Conservation (phyloP, 2,329 filamentous ascomycete genomes). For the Cercospora sojina region DNA sequence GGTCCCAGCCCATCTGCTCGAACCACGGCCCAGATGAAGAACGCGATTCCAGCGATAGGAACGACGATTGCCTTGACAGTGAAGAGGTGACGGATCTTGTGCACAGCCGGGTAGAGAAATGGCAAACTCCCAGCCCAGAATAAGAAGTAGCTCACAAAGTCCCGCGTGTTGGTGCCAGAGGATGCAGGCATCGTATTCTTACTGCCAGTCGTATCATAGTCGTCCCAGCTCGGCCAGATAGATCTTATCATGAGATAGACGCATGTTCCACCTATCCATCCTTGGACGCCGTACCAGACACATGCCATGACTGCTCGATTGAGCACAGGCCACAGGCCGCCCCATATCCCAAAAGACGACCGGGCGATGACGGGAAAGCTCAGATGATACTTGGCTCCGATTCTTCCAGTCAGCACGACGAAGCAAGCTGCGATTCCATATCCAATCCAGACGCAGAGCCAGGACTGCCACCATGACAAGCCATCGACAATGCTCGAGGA, state of each 20-base stretch:
- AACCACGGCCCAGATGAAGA: constrained; percentile 83
- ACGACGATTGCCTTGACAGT: constrained; percentile 86
- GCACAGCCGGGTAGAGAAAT: constrained; percentile 84
- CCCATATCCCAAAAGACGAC: constrained; percentile 15
- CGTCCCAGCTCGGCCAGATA: constrained; percentile 66
- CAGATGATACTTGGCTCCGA: constrained; percentile 16
- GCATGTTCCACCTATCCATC: constrained; percentile 13
- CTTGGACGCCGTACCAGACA: constrained; percentile 15
- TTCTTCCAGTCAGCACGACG: constrained; percentile 12
- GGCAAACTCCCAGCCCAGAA: constrained; percentile 82
- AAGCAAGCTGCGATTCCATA: constrained; percentile 14
- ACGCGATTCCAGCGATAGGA: constrained; percentile 76
- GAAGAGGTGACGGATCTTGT: constrained; percentile 87
- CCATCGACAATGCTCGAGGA: constrained; percentile 78
- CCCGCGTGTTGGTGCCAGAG: constrained; percentile 70
- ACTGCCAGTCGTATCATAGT: constrained; percentile 44
- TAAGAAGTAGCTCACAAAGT: constrained; percentile 79
- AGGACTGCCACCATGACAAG: constrained; percentile 41
- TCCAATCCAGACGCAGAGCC: constrained; percentile 15
- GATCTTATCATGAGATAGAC: constrained; percentile 38
- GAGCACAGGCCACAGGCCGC: constrained; percentile 12
- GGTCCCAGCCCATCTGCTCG: constrained; percentile 80
- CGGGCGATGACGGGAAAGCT: constrained; percentile 18
- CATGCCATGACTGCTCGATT: constrained; percentile 17
- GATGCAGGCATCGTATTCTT: constrained; percentile 64